A percentile compares a stretch with the other conserved stretches of the same genome.
Conservation (phyloP, 2,329 filamentous ascomycete species). For the Aspergillus pseudoviridinutans region DNA sequence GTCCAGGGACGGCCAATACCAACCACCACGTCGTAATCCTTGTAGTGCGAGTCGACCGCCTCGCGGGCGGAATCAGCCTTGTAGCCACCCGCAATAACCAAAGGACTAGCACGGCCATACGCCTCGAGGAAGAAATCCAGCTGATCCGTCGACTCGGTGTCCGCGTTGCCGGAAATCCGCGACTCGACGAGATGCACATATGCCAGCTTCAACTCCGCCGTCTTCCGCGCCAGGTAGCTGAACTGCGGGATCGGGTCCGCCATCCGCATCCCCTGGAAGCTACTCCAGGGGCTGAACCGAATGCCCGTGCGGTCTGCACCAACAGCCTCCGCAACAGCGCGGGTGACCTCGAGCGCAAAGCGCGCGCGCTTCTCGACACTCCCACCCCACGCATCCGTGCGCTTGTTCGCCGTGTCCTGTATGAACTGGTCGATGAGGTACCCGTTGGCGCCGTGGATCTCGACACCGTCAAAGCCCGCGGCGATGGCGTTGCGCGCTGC, state of each 20-base stretch:
- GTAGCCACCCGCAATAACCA: conserved; percentile 52
- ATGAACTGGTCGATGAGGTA: conserved; percentile 52
- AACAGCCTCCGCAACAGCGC: conserved; percentile 40
- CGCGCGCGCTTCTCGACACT: conserved; percentile 49
- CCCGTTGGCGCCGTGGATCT: conserved; percentile 49
- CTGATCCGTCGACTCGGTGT: conserved; percentile 32
- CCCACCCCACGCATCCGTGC: conserved; percentile 50
- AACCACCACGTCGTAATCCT: conserved; percentile 29
- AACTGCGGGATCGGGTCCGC: conserved; percentile 61
- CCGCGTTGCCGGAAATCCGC: conserved; percentile 37
- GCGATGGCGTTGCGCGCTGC: conserved; percentile 51
- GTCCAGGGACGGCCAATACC: conserved; percentile 44
- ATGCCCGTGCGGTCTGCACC: conserved; percentile 45
- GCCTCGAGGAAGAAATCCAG: conserved; percentile 45
- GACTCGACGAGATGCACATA: conserved; percentile 62
- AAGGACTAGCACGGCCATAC: conserved; percentile 40
- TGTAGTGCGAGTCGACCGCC: conserved; percentile 31
- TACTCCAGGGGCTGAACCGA: conserved; percentile 45
- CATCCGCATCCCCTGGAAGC: conserved; percentile 53
- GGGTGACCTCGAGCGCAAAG: conserved; percentile 52
- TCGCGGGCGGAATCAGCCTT: conserved; percentile 37
- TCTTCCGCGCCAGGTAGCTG: conserved; percentile 50
- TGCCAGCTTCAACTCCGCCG: conserved; percentile 52
- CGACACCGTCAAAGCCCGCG: conserved; percentile 52
- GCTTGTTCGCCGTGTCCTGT: conserved; percentile 45